Evolutionary conservation across 805 yeast species (phyloP), one percentile per base, ranked within the genome.

Genomic region (Osmozyma mogii): DNA sequence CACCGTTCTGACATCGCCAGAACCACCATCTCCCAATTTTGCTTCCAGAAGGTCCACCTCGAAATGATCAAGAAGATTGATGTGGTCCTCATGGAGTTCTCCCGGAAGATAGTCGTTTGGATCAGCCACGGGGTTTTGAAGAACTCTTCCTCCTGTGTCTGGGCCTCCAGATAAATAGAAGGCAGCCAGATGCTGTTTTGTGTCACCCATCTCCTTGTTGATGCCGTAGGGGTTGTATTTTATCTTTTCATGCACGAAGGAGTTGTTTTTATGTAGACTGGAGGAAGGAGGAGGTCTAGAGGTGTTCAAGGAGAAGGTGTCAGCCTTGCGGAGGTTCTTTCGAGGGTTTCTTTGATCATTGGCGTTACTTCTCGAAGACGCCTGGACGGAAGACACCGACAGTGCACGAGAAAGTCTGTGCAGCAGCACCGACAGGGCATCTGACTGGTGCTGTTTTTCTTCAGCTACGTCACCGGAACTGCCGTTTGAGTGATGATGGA

Each of bases 11-110:
- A 82, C 87, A 28, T 71, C 70, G 4, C 84, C 71, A 2, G 82
- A 72, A 3, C 88, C 88, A 27, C 94, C 92, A 32, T 68, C 71
- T 3, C 88, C 92, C 29, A 82, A 50, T 27, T 66, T 70, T 31
- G 68, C 66, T 15, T 60, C 52, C 23, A 45, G 34, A 14, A 46
- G 60, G 29, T 61, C 68, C 21, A 61, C 54, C 24, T 65, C 71
- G 45, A 72, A 82, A 32, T 70, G 72, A 25, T 76, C 79, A 17
- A 66, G 60, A 34, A 83, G 52, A 24, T 65, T 63, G 3, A 63
- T 54, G 31, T 63, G 61, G 1, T 54, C 52, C 46, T 77, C 74
- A 29, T 70, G 60, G 37, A 72, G 57, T 4, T 64, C 69, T 0
- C 48, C 56, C 0, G 89, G 88, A 12, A 82, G 51, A 37, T 52